Conservation (phyloP, 116 monocot species). For the Zostera marina region DNA sequence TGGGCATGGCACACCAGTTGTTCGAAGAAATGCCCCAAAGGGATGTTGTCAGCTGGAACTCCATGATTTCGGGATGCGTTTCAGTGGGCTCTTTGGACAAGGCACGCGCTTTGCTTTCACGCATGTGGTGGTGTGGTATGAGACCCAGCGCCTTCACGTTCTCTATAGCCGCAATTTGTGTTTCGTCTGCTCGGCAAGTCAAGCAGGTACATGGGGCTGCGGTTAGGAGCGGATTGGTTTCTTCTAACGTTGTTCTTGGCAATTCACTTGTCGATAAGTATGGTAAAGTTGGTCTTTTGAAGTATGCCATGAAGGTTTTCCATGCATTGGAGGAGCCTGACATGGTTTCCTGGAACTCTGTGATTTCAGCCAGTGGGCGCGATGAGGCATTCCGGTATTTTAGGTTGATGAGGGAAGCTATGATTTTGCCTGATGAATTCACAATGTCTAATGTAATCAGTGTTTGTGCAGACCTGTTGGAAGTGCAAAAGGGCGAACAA, state of each 20-base stretch:
- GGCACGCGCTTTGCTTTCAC: conserved; percentile 13
- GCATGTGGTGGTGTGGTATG: conserved; percentile 35
- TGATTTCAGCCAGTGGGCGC: conserved; percentile 29
- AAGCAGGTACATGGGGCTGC: conserved; percentile 53
- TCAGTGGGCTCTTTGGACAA: conserved; percentile 8
- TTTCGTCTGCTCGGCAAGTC: conserved; percentile 15
- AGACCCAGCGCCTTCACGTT: conserved; percentile 37
- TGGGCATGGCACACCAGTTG: conserved; percentile 25
- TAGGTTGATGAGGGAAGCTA: conserved; percentile 23
- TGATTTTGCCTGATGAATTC: conserved; percentile 36
- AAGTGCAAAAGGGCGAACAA: conserved; percentile 43
- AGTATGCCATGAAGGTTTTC: conserved; percentile 40
- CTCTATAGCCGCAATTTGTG: conserved; percentile 39
- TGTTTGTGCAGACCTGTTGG: conserved; percentile 30
- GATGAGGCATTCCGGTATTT: conserved; percentile 26
- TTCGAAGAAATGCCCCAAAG: conserved; percentile 55
- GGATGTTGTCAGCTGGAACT: conserved; percentile 63
- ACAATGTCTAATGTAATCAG: conserved; percentile 40
- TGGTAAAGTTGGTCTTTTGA: conserved; percentile 29
- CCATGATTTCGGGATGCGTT: conserved; percentile 40
- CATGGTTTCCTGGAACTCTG: conserved; percentile 72
- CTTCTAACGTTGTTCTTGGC: conserved; percentile 24
- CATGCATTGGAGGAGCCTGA: conserved; percentile 28
- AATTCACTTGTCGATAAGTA: conserved; percentile 77
- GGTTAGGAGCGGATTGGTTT: conserved; percentile 18